Percentiles rank a stretch among this genome's conserved stretches.
Evolutionary conservation across 257 asterid species (phyloP).

Genomic region (Solanum sejunctum): DNA sequence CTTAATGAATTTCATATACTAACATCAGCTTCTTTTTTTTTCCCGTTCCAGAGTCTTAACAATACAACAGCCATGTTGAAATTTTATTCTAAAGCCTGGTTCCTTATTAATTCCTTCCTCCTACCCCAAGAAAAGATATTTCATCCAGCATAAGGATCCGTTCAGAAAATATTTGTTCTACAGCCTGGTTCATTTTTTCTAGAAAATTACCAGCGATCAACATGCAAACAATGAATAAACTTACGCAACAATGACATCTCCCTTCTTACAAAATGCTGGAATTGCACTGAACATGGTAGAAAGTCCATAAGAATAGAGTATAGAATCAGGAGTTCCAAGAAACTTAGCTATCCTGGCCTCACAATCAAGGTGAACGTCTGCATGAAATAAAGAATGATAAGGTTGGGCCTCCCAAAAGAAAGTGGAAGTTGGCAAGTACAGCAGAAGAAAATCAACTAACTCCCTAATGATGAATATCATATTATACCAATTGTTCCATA

Average conservation of each 20-base stretch:
- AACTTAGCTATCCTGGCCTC: constrained; percentile 88
- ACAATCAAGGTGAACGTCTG: constrained; percentile 98
- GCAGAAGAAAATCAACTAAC: not conserved
- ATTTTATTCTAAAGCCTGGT: not conserved
- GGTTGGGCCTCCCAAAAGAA: not conserved
- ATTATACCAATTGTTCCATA: constrained; percentile 93
- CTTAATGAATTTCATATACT: not conserved
- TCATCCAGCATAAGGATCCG: not conserved
- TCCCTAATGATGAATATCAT: not conserved
- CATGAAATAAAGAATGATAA: constrained; percentile 5
- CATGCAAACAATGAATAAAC: constrained; percentile 12
- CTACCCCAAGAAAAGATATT: not conserved
- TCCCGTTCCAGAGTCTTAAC: not conserved
- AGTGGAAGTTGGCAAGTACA: not conserved
- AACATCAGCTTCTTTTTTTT: not conserved
- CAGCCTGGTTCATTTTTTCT: not conserved
- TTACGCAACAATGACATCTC: constrained; percentile 83
- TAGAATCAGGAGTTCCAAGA: constrained; percentile 89
- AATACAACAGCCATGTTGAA: not conserved
- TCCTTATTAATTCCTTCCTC: not conserved
- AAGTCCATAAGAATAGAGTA: constrained; percentile 86
- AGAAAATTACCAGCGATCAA: not conserved
- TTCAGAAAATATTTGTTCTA: not conserved
- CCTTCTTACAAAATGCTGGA: constrained; percentile 97
- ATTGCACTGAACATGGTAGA: constrained; percentile 96